Evolutionary conservation across 2,329 filamentous ascomycete genomes (phyloP), one percentile per base, ranked within the genome.

Genomic region (Ophiostoma himal-ulmi): DNA sequence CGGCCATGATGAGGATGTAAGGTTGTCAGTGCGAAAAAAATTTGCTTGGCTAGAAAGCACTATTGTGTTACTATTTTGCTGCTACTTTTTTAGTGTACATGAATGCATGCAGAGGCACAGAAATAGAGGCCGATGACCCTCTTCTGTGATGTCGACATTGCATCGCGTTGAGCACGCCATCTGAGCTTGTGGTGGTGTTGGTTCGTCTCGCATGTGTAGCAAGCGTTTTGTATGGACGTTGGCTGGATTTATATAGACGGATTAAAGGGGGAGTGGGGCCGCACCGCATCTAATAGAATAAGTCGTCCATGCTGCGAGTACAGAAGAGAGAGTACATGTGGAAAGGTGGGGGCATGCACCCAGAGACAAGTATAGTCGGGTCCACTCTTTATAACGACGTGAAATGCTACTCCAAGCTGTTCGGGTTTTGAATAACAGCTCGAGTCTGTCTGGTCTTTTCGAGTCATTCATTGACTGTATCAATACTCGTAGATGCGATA

Each of bases 101-200:
- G 54, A 22, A 13, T 20, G 26, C 30, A 3, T 36, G 30, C 14
- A 17, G 36, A 26, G 52, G n/a, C n/a, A 22, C 36, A 67, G n/a
- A 14, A n/a, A n/a, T 39, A 8, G 37, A 66, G 64, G 14, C 36
- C 30, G 64, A 6, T 39, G 48, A 34, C 44, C 41, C 48, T 68
- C 41, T 17, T 39, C 13, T 48, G 37, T 26, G 6, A 71, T 69
- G 67, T 69, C 70, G 70, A 69, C 70, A 71, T 71, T 54, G 66
- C 41, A 60, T 67, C 67, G 67, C 60, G 62, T 26, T 67, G 70
- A 71, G 70, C 70, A 71, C 70, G 70, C 70, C 70, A 71, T 71
- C 65, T 22, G 37, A 62, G 68, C 70, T 68, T 71, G 70, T 22
- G 68, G 54, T 71, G 68, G 65, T 71, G 62, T 67, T 57, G 52